Evolutionary conservation across 176 grass and related monocot genomes (phyloP), one percentile per base, ranked within the genome.

Genomic region (Poa pratensis): DNA sequence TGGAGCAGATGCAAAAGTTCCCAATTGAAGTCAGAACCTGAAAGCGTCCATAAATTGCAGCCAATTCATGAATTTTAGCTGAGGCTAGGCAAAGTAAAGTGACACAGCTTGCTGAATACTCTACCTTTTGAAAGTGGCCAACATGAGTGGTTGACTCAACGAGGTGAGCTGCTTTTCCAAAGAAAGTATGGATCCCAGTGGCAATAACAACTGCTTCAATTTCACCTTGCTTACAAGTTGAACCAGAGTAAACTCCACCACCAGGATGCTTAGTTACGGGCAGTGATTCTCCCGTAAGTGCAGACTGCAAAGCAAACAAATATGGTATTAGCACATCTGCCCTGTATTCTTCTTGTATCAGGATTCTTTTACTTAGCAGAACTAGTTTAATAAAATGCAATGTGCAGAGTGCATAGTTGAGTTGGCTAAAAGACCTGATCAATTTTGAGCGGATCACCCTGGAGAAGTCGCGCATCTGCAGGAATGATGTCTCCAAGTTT

Each of bases 401-500:
- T 55, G 45, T 79, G 65, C 65, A 63, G 43, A 72, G 53, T 23
- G 43, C 26, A 69, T 79, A 34, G n/a, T 15, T 82, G 14, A 73
- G 51, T 5, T 49, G 22, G 28, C 26, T 70, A 42, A 76, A 53
- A 81, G 32, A 92, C 86, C 86, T 89, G 90, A 66, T 94, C 92
- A 78, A 94, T 91, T 78, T 94, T 94, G 6, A 94, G 76, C 0
- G 87, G 87, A 82, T 94, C 92, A 2, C 92, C 92, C 64, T 91
- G 87, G 0, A 94, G 82, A 34, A 94, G 92, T 8, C 87, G 87
- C 0, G 92, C 92, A 77, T 94, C 92, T 19, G 92, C 92, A 3
- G 92, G 92, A 78, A 94, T 86, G 50, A 94, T 94, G 61, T 94
- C 92, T 22, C 92, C 92, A 19, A 94, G 92, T 45, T 94, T 94